Evolutionary conservation across 306 rosid species (phyloP).

Genomic region (peach (Prunus persica)): DNA sequence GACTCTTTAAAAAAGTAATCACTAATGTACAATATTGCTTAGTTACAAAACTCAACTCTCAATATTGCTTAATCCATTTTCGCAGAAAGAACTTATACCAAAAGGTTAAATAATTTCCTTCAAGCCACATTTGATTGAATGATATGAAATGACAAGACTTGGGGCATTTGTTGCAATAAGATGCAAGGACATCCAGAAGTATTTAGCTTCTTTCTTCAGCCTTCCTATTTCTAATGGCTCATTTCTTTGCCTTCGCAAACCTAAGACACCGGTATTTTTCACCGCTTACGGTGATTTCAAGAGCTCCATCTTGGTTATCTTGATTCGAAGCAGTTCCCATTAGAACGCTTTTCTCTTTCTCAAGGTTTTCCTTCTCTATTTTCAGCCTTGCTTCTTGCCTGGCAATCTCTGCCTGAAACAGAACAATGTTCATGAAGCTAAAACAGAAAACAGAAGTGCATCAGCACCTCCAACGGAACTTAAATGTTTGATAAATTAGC

Average conservation of each 20-base stretch:
- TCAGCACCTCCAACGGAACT: neutral
- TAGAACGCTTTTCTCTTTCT: conserved; percentile 90
- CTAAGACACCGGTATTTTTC: conserved; percentile 95
- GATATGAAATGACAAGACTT: neutral
- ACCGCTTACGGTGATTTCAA: conserved; percentile 97
- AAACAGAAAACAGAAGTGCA: neutral
- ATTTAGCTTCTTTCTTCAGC: neutral
- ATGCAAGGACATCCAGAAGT: conserved; percentile 1
- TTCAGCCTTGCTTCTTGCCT: conserved; percentile 92
- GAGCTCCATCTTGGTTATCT: conserved; percentile 94
- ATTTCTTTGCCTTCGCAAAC: conserved; percentile 92
- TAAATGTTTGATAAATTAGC: neutral
- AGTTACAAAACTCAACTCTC: too few species aligned
- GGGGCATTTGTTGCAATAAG: neutral
- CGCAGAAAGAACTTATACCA: too few species aligned
- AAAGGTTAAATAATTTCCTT: too few species aligned
- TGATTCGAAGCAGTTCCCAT: conserved; percentile 98
- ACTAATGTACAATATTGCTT: too few species aligned
- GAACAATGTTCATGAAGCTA: neutral
- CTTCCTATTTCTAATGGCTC: conserved; percentile 27
- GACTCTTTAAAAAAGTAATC: too few species aligned
- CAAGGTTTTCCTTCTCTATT: conserved; percentile 96
- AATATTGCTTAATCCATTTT: too few species aligned
- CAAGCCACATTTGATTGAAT: too few species aligned
- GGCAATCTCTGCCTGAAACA: conserved; percentile 78